Evolutionary conservation across 768 basidiomycete species (phyloP).

Genomic region (Aureoboletus auriporus): DNA sequence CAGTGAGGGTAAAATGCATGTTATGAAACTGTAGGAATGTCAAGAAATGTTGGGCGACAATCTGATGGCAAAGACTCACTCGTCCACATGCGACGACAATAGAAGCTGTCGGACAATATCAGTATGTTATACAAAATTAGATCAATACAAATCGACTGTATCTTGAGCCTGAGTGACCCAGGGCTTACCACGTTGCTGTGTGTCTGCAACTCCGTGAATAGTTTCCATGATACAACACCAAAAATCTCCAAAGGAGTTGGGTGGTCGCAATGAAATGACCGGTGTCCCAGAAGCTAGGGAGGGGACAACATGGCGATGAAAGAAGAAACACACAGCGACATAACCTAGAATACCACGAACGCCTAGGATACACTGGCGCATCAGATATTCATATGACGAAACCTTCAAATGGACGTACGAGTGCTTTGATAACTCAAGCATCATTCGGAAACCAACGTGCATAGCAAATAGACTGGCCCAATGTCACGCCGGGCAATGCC

Average conservation of each 20-base stretch:
- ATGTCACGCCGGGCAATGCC: background rate
- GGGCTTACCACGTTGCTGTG: background rate
- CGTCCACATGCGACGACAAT: constrained; percentile 12
- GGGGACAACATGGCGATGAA: background rate
- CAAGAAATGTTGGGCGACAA: background rate
- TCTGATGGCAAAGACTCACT: constrained; percentile 2
- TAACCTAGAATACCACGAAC: background rate
- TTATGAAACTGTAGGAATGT: background rate
- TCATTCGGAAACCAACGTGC: constrained; percentile 9
- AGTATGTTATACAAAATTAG: background rate
- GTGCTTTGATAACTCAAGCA: background rate
- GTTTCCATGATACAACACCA: constrained; percentile 3
- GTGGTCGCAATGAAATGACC: constrained; percentile 1
- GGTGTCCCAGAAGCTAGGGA: constrained; percentile 7
- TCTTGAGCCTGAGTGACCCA: background rate
- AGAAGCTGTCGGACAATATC: constrained; percentile 5
- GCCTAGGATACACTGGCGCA: constrained; percentile 1
- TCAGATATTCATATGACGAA: background rate
- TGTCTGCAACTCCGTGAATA: background rate
- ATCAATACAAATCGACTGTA: background rate
- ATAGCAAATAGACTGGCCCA: constrained; percentile 10
- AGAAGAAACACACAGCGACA: background rate
- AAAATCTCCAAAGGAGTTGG: background rate
- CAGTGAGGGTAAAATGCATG: background rate
- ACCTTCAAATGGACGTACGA: background rate